Evolutionary conservation across 2,329 filamentous ascomycete species (phyloP), one percentile per base, ranked within the genome.

Genomic region (Penicillium sp.): DNA sequence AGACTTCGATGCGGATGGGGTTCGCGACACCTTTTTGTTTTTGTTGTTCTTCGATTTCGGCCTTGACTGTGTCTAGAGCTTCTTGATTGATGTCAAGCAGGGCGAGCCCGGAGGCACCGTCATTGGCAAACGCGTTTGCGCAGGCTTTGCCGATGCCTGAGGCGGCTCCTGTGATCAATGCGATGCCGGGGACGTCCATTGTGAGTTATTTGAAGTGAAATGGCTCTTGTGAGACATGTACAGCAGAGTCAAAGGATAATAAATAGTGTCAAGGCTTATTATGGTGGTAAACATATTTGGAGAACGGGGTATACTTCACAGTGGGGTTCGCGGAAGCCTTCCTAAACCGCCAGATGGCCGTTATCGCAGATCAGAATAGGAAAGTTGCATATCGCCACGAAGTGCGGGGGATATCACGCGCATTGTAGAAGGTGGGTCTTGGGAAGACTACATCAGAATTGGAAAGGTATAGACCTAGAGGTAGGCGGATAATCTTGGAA

Each of bases 111-210:
- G 61, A 62, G 26, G 57, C 55, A 3, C 59, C 59, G 27, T 63
- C 61, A 43, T 48, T 58, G 16, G 56, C 53, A 19, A 63, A 57
- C 11, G 47, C 56, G 11, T 53, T 48, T n/a, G 61, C 59, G 19
- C 57, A 60, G 19, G 61, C 61, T 22, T 53, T 48, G 5, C 59
- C 59, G 41, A 63, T 63, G n/a, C 61, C 62, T 37, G 62, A 63
- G 16, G 60, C 62, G 11, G 53, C 57, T 3, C 62, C 62, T 35
- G 62, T 63, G 33, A 63, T 50, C 22, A 63, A 58, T 21, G 61
- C 61, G 29, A 63, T 59, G 41, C 61, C 61, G 29, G 59, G 29
- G 14, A 63, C 59, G 41, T 63, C 61, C 61, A 63, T 62, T 55
- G n/a, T 31, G 35, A 29, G 19, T 11, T 53, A 1, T 46, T 22